A percentile compares a stretch with the other conserved stretches of the same genome.
These are phyloP conservation scores for Pholiota molesta DNA, from an alignment of 768 basidiomycete genomes.

Conservation along the genomic window DNA sequence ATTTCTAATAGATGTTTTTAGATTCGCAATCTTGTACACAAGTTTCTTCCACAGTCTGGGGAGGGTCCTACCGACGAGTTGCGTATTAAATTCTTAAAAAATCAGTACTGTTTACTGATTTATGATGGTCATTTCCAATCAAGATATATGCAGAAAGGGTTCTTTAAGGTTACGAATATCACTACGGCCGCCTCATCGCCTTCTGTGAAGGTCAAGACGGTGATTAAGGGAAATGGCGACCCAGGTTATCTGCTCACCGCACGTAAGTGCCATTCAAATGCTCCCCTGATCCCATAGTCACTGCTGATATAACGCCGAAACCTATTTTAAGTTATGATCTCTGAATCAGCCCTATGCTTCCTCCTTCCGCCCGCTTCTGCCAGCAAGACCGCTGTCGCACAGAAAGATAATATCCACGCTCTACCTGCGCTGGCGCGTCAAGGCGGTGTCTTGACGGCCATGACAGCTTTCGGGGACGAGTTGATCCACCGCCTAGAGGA, in stretches of 20 bases:
- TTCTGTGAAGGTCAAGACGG: slow-evolving; percentile 56
- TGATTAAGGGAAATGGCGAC: slow-evolving; percentile 70
- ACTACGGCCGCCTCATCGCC: slow-evolving; percentile 59
- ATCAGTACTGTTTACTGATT: not conserved
- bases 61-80: slow-evolving; percentile 69
- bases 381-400: slow-evolving; percentile 12
- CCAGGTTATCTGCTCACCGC: slow-evolving; percentile 71
- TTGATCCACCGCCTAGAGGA: slow-evolving; percentile 67
- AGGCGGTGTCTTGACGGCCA: slow-evolving; percentile 86
- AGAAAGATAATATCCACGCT: slow-evolving; percentile 37
- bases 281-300: slow-evolving; percentile 17
- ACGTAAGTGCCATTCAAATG: slow-evolving; percentile 35
- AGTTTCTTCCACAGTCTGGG: slow-evolving; percentile 53
- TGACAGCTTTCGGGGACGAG: slow-evolving; percentile 79
- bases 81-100: slow-evolving; percentile 24
- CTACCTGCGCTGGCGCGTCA: slow-evolving; percentile 59
- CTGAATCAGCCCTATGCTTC: slow-evolving; percentile 77
- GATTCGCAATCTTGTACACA: slow-evolving; percentile 61
- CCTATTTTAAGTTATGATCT: slow-evolving; percentile 61
- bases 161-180: slow-evolving; percentile 66
- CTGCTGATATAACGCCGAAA: not conserved
- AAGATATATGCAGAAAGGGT: slow-evolving; percentile 64
- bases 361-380: slow-evolving; percentile 47
- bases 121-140: not conserved
- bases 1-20: slow-evolving; percentile 22